Conservation (phyloP, 164 flowering plant genomes). For the Vitis labrusca region DNA sequence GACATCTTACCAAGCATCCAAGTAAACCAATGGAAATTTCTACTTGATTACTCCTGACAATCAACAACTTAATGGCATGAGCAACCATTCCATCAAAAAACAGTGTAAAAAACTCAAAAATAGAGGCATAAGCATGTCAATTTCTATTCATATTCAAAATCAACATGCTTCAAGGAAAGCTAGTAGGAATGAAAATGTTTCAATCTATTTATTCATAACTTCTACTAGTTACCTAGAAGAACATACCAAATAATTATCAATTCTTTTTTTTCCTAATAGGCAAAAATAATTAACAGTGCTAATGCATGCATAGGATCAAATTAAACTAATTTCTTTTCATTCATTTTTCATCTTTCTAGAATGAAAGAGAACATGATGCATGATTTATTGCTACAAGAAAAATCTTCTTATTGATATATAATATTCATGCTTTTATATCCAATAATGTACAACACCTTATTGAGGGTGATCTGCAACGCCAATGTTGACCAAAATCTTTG, state of each 20-base stretch:
- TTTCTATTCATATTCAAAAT: not conserved
- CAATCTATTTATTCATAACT: not conserved
- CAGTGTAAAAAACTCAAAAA: not conserved
- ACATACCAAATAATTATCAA: not conserved
- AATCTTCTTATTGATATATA: too few relatives aligned
- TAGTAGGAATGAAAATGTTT: not conserved
- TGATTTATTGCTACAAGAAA: too few relatives aligned
- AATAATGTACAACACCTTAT: too few relatives aligned
- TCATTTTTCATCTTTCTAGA: too few relatives aligned
- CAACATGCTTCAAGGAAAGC: not conserved
- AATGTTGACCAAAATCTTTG: too few relatives aligned
- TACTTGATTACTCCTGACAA: conserved; percentile 71
- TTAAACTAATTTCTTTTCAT: not conserved
- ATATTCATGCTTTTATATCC: too few relatives aligned
- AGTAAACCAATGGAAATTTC: conserved; percentile 27
- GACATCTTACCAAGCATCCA: too few relatives aligned
- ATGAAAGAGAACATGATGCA: too few relatives aligned
- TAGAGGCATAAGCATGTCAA: not conserved
- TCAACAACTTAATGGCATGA: conserved; percentile 87
- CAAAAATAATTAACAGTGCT: not conserved
- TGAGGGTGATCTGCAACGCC: too few relatives aligned
- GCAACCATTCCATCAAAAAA: conserved; percentile 72
- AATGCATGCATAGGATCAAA: not conserved
- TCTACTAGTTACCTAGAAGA: not conserved
- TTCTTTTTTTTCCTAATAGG: not conserved